phyloP scores from a whole-genome alignment of 495 filamentous ascomycete species.

The Penicillium riverlandense region DNA sequence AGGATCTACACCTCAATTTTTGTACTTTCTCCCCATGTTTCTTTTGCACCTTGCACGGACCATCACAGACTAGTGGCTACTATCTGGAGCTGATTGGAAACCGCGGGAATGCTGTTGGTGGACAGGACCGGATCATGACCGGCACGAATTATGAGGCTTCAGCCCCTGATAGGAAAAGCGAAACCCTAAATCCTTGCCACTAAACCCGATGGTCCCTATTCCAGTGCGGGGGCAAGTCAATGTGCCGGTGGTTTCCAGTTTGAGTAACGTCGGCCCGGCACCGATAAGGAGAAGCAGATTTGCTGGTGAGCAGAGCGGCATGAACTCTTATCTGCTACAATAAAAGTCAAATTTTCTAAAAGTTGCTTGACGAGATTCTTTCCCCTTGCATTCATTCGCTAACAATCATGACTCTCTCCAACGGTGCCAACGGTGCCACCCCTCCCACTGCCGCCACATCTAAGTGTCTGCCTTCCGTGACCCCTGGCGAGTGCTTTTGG shows the following conservation, averaged over 20 bases:
- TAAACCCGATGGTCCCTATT: background rate
- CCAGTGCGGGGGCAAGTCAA: background rate
- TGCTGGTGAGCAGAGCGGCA: background rate
- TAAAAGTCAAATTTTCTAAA: background rate
- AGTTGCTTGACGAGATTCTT: background rate
- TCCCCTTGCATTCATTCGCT: background rate
- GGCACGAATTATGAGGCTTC: too few relatives aligned
- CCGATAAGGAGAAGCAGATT: background rate
- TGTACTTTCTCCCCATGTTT: too few relatives aligned
- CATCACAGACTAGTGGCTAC: too few relatives aligned
- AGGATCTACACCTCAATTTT: background rate
- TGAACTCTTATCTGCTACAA: background rate
- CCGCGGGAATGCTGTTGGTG: too few relatives aligned
- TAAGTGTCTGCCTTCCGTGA: background rate
- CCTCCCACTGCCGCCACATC: background rate
- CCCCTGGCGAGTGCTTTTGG: slow-evolving; percentile 44
- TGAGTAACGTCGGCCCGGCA: background rate
- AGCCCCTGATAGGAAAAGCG: too few relatives aligned
- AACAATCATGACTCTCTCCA: background rate
- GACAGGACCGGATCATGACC: too few relatives aligned
- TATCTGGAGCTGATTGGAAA: too few relatives aligned
- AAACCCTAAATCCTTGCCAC: too few relatives aligned
- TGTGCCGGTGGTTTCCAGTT: background rate
- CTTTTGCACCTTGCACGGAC: too few relatives aligned
- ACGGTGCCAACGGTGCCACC: background rate